A percentile compares a stretch with the other conserved stretches of the same genome.
phyloP scores from a whole-genome alignment of 257 asterid species.

The Sherardia arvensis region DNA sequence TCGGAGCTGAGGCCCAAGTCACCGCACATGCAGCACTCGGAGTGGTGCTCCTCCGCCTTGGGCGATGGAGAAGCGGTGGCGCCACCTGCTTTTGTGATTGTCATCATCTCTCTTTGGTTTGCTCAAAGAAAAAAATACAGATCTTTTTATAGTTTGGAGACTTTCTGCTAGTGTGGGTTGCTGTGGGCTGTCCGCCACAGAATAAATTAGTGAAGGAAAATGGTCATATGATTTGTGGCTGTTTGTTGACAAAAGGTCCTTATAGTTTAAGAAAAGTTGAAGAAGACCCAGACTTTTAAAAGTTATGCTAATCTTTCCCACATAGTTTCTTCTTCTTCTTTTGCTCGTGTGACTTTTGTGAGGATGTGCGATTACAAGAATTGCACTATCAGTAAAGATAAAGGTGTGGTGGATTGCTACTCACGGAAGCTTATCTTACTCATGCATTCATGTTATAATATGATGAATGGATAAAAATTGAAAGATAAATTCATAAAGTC shows the following conservation, averaged over 20 bases:
- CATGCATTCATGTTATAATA: too few species aligned
- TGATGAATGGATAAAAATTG: too few species aligned
- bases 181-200: constrained; percentile 22
- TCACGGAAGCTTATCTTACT: too few species aligned
- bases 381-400: too few species aligned
- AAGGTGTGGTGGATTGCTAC: too few species aligned
- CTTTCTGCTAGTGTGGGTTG: background rate
- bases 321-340: too few species aligned
- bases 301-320: background rate
- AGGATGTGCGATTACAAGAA: too few species aligned
- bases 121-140: background rate
- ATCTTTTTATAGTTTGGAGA: background rate
- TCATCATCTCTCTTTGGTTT: constrained; percentile 14
- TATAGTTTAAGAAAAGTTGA: background rate
- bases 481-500: too few species aligned
- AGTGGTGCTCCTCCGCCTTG: background rate
- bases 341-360: too few species aligned
- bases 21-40: constrained; percentile 84
- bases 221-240: background rate
- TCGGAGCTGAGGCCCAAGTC: constrained; percentile 53
- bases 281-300: background rate
- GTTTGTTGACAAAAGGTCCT: background rate
- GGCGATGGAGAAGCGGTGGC: constrained; percentile 4
- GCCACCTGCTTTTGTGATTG: constrained; percentile 18
- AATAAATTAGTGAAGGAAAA: background rate